Evolutionary conservation across 163 green algal genomes (phyloP).

Genomic region (Smithsoniella earleae): DNA sequence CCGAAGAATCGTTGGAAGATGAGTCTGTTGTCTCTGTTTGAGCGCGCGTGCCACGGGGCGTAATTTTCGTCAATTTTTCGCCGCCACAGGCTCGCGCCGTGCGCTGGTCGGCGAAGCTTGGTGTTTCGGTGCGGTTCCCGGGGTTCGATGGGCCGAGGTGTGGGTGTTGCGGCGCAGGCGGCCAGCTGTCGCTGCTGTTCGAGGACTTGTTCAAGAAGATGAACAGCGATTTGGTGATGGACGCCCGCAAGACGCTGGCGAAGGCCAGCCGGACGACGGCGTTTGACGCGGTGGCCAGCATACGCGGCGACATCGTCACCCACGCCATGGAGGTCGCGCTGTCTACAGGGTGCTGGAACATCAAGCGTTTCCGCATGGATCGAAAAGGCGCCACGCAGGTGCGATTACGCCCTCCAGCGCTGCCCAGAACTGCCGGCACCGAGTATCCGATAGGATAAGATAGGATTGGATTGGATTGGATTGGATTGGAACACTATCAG

Average conservation of each 20-base stretch:
- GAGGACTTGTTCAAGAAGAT: conserved; percentile 99
- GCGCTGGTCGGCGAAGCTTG: no score
- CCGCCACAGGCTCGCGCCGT: no score
- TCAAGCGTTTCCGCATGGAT: conserved; percentile 97
- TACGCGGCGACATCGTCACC: conserved; percentile 85
- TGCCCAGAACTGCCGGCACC: background rate
- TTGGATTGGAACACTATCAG: no score
- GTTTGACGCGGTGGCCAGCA: conserved; percentile 90
- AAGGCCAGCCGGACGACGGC: conserved; percentile 55
- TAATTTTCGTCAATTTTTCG: no score
- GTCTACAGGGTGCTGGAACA: conserved; percentile 93
- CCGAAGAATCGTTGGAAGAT: no score
- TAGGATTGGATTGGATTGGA: no score
- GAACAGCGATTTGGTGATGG: conserved; percentile 80
- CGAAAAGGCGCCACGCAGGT: conserved; percentile 95
- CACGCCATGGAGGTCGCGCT: conserved; percentile 90
- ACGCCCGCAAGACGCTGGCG: conserved; percentile 72
- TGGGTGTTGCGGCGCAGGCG: conserved; percentile 54
- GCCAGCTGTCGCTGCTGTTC: conserved; percentile 93
- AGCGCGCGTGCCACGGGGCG: no score
- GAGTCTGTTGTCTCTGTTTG: no score
- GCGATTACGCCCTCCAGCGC: background rate
- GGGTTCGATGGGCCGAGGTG: background rate
- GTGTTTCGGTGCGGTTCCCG: background rate
- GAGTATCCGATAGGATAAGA: no score